A percentile compares a stretch with the other conserved stretches of the same genome.
phyloP scores from a whole-genome alignment of 305 asterid species.

The Rubia balearica region DNA sequence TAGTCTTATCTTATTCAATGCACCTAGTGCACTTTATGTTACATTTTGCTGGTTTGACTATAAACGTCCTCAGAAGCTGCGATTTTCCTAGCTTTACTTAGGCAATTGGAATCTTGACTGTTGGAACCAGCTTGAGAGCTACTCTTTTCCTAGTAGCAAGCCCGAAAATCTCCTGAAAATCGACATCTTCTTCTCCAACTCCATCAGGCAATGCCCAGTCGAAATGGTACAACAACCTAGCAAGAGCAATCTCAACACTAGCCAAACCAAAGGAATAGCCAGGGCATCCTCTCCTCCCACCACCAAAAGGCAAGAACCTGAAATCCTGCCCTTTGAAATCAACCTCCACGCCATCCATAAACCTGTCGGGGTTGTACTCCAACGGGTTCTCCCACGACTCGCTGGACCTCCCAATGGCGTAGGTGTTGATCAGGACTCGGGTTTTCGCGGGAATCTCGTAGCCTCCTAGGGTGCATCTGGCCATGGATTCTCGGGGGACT shows the following conservation, averaged over 20 bases:
- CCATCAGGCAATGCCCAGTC: slow-evolving; percentile 31
- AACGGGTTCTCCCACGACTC: slow-evolving; percentile 24
- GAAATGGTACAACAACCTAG: slow-evolving; percentile 28
- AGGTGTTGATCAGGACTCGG: slow-evolving; percentile 28
- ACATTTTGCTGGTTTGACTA: not conserved
- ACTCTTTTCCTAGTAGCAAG: slow-evolving; percentile 27
- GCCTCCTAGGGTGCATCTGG: slow-evolving; percentile 19
- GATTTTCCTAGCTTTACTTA: not conserved
- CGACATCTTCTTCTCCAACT: slow-evolving; percentile 18
- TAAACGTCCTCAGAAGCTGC: too few species aligned
- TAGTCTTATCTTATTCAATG: too few species aligned
- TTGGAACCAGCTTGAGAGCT: slow-evolving; percentile 29
- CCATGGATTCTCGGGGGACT: slow-evolving; percentile 38
- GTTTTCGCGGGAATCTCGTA: slow-evolving; percentile 27
- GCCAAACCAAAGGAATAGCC: slow-evolving; percentile 36
- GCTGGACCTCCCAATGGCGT: slow-evolving; percentile 32
- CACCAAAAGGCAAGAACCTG: slow-evolving; percentile 36
- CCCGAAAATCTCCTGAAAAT: slow-evolving; percentile 30
- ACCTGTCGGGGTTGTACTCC: slow-evolving; percentile 28
- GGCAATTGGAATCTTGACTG: slow-evolving; percentile 6
- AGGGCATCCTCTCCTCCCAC: slow-evolving; percentile 40
- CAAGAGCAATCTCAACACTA: slow-evolving; percentile 29
- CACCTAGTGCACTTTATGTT: too few species aligned
- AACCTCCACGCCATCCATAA: slow-evolving; percentile 9
- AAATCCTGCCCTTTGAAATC: slow-evolving; percentile 32